Evolutionary conservation across 2,329 filamentous ascomycete genomes (phyloP).

Genomic region (Fusarium paranaense): DNA sequence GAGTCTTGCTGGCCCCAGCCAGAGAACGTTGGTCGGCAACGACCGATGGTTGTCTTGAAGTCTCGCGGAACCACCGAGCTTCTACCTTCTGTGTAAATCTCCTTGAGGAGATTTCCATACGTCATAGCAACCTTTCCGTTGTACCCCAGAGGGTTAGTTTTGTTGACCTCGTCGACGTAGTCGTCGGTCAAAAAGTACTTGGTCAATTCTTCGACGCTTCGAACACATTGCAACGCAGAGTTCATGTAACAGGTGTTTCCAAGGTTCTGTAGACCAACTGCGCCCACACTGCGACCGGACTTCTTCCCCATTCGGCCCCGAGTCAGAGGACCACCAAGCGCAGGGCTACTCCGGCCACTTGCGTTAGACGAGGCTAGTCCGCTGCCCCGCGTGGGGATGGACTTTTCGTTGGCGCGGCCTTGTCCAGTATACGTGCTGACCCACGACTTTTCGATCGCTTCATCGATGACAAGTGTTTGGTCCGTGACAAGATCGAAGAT

Average conservation of each 20-base stretch:
- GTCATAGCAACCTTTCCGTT: constrained; percentile 87
- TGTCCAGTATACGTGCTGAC: constrained; percentile 63
- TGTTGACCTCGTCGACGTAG: constrained; percentile 85
- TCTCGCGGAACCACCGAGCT: constrained; percentile 80
- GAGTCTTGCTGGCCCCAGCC: constrained; percentile 98
- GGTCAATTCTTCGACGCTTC: constrained; percentile 92
- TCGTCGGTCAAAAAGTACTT: constrained; percentile 86
- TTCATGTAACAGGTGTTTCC: constrained; percentile 99
- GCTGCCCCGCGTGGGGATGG: constrained; percentile 48
- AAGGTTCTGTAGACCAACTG: constrained; percentile 87
- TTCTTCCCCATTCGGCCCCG: constrained; percentile 78
- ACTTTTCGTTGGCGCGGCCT: constrained; percentile 50
- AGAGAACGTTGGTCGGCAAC: constrained; percentile 86
- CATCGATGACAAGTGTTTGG: constrained; percentile 85
- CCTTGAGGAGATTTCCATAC: constrained; percentile 80
- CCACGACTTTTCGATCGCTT: constrained; percentile 72
- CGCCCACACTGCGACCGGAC: constrained; percentile 77
- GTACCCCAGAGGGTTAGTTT: constrained; percentile 85
- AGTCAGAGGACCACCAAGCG: constrained; percentile 70
- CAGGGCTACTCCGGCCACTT: constrained; percentile 78
- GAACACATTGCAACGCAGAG: constrained; percentile 92
- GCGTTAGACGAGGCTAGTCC: constrained; percentile 45
- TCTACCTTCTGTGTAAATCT: constrained; percentile 79
- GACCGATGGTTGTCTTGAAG: constrained; percentile 86
- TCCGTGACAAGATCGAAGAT: constrained; percentile 77